Evolutionary conservation across 1,284 basidiomycete genomes (phyloP), one percentile per base, ranked within the genome.

Genomic region (Coniophora puteana): DNA sequence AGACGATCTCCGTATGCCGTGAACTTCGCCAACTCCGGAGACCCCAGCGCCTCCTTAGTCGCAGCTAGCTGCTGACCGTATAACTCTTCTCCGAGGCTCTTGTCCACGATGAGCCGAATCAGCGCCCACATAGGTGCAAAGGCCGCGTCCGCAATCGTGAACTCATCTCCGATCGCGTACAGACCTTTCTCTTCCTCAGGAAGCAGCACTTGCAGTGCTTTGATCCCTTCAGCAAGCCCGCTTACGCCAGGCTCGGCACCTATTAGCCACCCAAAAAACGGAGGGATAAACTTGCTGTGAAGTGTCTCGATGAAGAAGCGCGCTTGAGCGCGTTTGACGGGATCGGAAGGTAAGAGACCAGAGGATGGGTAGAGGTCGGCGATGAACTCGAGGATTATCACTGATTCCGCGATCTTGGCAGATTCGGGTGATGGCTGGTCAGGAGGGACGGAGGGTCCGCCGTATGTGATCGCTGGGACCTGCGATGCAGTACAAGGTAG

Each of bases 321-420:
- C 2, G 68, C 73, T 42, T 69, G 66, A 5, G 81, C 81, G 21
- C 76, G 73, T 10, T 58, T 51, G 23, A 81, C 65, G 1, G 79
- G 76, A 52, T 80, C 72, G 7, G 63, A 55, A 0, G 80, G 78
- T 11, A 81, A 66, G 14, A 81, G 63, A 3, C 51, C 49, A 4
- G 67, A 61, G 13, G 66, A 51, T 1, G 73, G 76, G 54, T 61
- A 72, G 36, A 77, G 54, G 50, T 83, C 79, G 8, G 74, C 74
- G 43, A 82, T 50, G 61, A 83, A 80, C 54, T 83, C 79, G 41
- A 83, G 61, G 39, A 83, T 67, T 22, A 83, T 68, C 31, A 75
- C 67, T 2, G 79, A 82, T 55, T 84, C 81, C 20, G 75, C 67
- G 42, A 85, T 59, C 58, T 82, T 83, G 38, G 57, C 48, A 1